Percentiles rank a stretch among this genome's conserved stretches.
These are phyloP conservation scores for Geosmithia morbida DNA, from an alignment of 2,329 filamentous ascomycete genomes.

Conservation along the genomic window DNA sequence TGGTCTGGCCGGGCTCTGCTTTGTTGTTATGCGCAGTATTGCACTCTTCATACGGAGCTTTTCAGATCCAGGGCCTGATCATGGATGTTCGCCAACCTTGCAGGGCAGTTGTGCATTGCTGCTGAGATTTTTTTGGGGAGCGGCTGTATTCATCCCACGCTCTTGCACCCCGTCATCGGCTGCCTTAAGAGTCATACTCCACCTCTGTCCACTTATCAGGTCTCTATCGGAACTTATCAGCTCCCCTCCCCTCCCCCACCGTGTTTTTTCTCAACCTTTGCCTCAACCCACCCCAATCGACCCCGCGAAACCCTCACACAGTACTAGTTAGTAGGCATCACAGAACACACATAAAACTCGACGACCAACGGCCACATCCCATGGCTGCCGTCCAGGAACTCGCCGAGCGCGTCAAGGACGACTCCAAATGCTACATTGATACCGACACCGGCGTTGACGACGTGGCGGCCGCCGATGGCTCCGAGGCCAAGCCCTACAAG, in stretches of 20 bases:
- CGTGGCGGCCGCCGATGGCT: slow-evolving; percentile 50
- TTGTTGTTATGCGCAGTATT: too few relatives aligned
- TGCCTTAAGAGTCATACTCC: background rate
- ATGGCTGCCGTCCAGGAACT: slow-evolving; percentile 4
- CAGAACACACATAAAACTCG: background rate
- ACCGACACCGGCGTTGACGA: slow-evolving; percentile 29
- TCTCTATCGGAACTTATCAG: background rate
- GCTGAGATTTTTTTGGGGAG: too few relatives aligned
- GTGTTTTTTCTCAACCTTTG: background rate
- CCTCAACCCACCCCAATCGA: background rate
- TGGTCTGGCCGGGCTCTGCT: too few relatives aligned
- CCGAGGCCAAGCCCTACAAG: slow-evolving; percentile 67
- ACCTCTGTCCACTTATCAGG: background rate
- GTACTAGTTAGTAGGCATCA: too few relatives aligned
- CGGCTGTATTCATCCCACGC: too few relatives aligned
- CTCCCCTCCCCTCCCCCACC: background rate
- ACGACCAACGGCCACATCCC: background rate
- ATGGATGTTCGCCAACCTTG: too few relatives aligned
- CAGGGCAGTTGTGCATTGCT: too few relatives aligned
- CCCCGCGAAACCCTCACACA: background rate
- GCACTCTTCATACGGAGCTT: too few relatives aligned
- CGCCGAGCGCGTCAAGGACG: slow-evolving; percentile 3
- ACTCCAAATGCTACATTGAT: slow-evolving; percentile 1
- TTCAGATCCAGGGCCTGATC: too few relatives aligned
- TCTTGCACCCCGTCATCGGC: too few relatives aligned